Evolutionary conservation across 805 yeast genomes (phyloP), one percentile per base, ranked within the genome.

Genomic region (Kodamaea nitidulidarum): DNA sequence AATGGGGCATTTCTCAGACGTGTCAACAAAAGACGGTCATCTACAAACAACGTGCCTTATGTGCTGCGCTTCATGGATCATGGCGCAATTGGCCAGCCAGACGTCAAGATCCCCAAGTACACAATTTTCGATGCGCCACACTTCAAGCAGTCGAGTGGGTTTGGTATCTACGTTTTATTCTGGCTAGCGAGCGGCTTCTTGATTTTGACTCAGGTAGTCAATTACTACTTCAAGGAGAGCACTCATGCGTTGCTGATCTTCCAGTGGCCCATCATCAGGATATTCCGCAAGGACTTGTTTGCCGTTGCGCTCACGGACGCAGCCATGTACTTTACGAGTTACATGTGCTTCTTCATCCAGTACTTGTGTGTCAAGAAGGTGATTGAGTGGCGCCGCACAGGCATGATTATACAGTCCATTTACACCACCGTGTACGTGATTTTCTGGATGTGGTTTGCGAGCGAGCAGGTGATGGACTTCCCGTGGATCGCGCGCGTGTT

Each of bases 401-500:
- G 97, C 3, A 76, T 84, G 78, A 49, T 65, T 3, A 33, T 86
- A 2, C 84, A 83, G 50, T 65, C 76, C 7, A 32, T 58, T 1
- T 71, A 75, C 34, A 95, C 88, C 53, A 36, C 78, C 4, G 41
- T 47, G 0, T 83, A 73, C 51, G 54, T 87, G 8, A 39, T 61
- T 7, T 71, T 74, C 40, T 60, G 67, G 46, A 67, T 78, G 53
- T 76, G 90, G 3, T 68, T 78, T 52, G 78, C 93, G 3, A 77
- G 81, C 32, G 54, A 55, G 20, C 34, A 42, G 4, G 55, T 56
- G 35, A 59, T 66, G 56, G 65, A 71, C 29, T 84, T 75, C 51
- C 88, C 95, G 9, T 93, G 98, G 98, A 84, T 90, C 36, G 95
- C 88, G 2, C 80, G 81, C 54, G 90, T 90, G 31, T 93, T 87